Percentiles rank a stretch among this genome's conserved stretches.
These are phyloP conservation scores for Thuja plicata DNA, from an alignment of 83 land plant species.

Conservation along the genomic window DNA sequence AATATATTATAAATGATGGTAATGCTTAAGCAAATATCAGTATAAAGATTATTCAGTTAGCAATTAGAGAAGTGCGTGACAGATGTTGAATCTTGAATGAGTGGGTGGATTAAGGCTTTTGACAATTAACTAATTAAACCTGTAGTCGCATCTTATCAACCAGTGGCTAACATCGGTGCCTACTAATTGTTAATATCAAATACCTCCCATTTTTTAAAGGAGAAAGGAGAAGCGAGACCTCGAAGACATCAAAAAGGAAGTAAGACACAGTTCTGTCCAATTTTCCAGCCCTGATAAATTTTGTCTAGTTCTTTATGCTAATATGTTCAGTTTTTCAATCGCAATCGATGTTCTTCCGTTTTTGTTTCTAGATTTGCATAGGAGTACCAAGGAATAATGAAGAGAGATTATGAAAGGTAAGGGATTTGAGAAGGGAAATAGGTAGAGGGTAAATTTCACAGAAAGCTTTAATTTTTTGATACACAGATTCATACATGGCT, in stretches of 20 bases:
- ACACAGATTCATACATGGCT: not conserved
- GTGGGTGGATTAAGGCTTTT: not conserved
- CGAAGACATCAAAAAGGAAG: not conserved
- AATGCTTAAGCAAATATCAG: not conserved
- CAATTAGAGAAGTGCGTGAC: not conserved
- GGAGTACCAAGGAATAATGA: not conserved
- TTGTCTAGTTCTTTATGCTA: not conserved
- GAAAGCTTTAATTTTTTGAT: not conserved
- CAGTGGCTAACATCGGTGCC: not conserved
- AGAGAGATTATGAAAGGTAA: not conserved
- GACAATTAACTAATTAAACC: not conserved
- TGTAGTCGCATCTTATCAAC: not conserved
- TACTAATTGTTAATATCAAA: not conserved
- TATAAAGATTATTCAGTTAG: not conserved
- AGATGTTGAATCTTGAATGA: not conserved
- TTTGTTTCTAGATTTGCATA: not conserved
- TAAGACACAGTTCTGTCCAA: not conserved
- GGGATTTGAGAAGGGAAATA: not conserved
- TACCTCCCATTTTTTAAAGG: not conserved
- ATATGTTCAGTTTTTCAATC: not conserved
- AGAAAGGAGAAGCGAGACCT: not conserved
- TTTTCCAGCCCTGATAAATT: not conserved
- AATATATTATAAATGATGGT: not conserved
- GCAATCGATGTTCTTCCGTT: not conserved
- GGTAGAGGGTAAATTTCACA: not conserved